Evolutionary conservation across 202 grass and related monocot species (phyloP).

Genomic region (Carex arenaria): DNA sequence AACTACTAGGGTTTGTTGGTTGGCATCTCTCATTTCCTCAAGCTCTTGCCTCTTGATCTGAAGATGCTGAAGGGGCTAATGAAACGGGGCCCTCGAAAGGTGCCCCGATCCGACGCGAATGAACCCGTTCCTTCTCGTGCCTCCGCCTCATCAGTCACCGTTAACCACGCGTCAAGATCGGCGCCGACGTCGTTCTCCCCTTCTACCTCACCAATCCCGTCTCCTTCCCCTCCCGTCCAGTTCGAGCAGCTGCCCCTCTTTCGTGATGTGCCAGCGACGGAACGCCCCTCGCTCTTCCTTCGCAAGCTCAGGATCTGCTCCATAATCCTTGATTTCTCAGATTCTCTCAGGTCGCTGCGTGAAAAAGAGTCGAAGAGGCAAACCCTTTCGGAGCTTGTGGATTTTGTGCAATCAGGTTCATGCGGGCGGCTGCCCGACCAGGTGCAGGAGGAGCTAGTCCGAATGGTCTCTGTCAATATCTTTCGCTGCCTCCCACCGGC

Average conservation of each 20-base stretch:
- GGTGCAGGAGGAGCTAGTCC: slow-evolving; percentile 66
- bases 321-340: slow-evolving; percentile 68
- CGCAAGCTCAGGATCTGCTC: slow-evolving; percentile 82
- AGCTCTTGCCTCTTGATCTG: slow-evolving; percentile 24
- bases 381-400: slow-evolving; percentile 73
- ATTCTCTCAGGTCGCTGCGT: slow-evolving; percentile 57
- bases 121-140: slow-evolving; percentile 28
- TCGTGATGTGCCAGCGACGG: slow-evolving; percentile 52
- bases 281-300: slow-evolving; percentile 59
- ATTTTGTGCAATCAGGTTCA: slow-evolving; percentile 67
- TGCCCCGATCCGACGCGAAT: slow-evolving; percentile 40
- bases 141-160: slow-evolving; percentile 48
- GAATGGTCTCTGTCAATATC: slow-evolving; percentile 62
- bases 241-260: slow-evolving; percentile 77
- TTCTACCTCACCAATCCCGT: slow-evolving; percentile 20
- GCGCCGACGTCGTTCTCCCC: slow-evolving; percentile 38
- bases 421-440: slow-evolving; percentile 46
- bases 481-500: slow-evolving; percentile 67
- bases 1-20: not conserved
- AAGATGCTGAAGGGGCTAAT: slow-evolving; percentile 93
- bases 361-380: slow-evolving; percentile 94
- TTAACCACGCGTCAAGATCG: slow-evolving; percentile 72
- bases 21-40: slow-evolving; percentile 13
- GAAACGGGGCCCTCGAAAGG: slow-evolving; percentile 73
- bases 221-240: slow-evolving; percentile 36